phyloP scores from a whole-genome alignment of 768 basidiomycete genomes.

The Tricholoma sp. region DNA sequence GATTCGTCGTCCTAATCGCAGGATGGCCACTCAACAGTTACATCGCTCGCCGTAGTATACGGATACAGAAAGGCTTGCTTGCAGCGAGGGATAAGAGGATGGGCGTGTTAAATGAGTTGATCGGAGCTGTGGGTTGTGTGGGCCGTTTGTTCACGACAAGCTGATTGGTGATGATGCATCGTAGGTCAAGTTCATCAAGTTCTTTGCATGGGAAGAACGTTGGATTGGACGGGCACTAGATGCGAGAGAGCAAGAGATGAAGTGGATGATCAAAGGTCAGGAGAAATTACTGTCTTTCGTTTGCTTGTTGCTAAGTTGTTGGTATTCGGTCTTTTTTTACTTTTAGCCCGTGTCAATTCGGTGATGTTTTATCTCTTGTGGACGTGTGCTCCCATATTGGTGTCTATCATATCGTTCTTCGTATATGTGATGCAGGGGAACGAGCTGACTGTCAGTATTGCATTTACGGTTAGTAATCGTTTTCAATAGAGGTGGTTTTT shows the following conservation, averaged over 20 bases:
- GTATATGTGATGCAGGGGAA: slow-evolving; percentile 68
- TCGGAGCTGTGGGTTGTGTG: slow-evolving; percentile 46
- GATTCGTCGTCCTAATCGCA: slow-evolving; percentile 60
- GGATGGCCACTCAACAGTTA: slow-evolving; percentile 70
- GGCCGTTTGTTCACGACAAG: not conserved
- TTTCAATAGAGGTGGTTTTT: not conserved
- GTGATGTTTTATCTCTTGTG: slow-evolving; percentile 70
- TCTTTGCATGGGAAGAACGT: slow-evolving; percentile 73
- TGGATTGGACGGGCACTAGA: slow-evolving; percentile 68
- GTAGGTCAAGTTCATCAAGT: slow-evolving; percentile 72
- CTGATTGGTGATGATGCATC: not conserved
- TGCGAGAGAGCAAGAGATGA: slow-evolving; percentile 64
- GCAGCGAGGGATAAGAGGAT: slow-evolving; percentile 72
- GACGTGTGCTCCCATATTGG: slow-evolving; percentile 70
- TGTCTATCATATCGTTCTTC: slow-evolving; percentile 78
- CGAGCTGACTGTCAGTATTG: slow-evolving; percentile 69
- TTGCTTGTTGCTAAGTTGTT: not conserved
- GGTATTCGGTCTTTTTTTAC: not conserved
- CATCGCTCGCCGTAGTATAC: slow-evolving; percentile 53
- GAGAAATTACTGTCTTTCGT: too few species aligned
- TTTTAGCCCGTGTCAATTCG: slow-evolving; percentile 61
- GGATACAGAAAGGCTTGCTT: slow-evolving; percentile 54
- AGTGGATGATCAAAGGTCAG: slow-evolving; percentile 68
- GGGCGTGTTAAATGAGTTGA: slow-evolving; percentile 72
- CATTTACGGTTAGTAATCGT: slow-evolving; percentile 60